Base-by-base conservation (phyloP, 2,329 filamentous ascomycete genomes). In the Xylariaceae sp. region DNA sequence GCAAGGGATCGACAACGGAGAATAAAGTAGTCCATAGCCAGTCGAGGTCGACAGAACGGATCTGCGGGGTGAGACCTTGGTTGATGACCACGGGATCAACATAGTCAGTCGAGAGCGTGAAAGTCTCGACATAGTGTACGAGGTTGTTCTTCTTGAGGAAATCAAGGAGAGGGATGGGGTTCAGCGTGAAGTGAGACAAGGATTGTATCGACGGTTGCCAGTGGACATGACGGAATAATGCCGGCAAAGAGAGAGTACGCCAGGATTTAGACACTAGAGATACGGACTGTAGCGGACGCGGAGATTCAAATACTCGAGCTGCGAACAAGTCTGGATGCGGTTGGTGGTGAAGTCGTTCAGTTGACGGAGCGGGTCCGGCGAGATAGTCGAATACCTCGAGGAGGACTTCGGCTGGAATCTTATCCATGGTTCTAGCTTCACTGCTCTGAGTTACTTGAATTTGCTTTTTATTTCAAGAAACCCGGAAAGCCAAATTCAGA, bases 21-120 rank as follows among this genome's bases (percentile, higher is more conserved):
- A 86, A 77, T 2, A 86, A 50, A 17, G 68, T 69, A 44, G 68
- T 68, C 83, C 79, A 86, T 56, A 78, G 72, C 62, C 69, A 74
- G 42, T 65, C 60, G 11, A 65, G 49, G 32, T 62, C 54, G 32
- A 55, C 54, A 20, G 58, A 50, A 32, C 61, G 56, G 22, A 67
- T 66, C 46, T 64, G 54, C 6, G 67, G 48, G 5, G 65, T 62
- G 43, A 59, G 57, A 19, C 54, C 55, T 21, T 56, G 49, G 5
- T 56, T 55, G 21, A 64, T 49, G 21, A 61, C 54, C 42, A 60
- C 57, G 16, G 57, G 55, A 12, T 64, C 61, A 5, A 61, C 49
- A 22, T 60, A 63, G 43, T 64, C 59, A 5, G 73, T 62, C 14
- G 73, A 37, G 23, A 76, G 57, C 4, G 69, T 70, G 34, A 76